A percentile compares a stretch with the other conserved stretches of the same genome.
These are phyloP conservation scores for Plantago major DNA, from an alignment of 257 asterid genomes.

Conservation along the genomic window DNA sequence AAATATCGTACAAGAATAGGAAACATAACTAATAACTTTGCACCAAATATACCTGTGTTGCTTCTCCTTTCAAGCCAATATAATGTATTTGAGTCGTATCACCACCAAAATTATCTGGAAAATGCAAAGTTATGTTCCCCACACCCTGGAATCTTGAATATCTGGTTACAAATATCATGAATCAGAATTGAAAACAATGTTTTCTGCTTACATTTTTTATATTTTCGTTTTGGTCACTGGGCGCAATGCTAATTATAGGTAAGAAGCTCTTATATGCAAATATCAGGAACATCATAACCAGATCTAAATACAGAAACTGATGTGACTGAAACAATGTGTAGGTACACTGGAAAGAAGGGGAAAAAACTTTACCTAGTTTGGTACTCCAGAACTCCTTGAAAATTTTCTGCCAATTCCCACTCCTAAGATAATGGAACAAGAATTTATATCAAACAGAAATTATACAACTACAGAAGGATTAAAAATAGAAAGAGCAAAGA, in stretches of 20 bases:
- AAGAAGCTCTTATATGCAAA: no score
- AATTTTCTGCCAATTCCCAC: slow-evolving; percentile 92
- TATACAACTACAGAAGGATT: background rate
- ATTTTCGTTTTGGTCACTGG: no score
- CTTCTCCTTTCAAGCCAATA: slow-evolving; percentile 98
- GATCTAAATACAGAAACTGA: background rate
- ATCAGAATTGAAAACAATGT: background rate
- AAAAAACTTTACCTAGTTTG: slow-evolving; percentile 70
- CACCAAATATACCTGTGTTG: slow-evolving; percentile 72
- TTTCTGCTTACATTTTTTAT: no score
- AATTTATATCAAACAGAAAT: slow-evolving; percentile 2
- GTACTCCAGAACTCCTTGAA: slow-evolving; percentile 84
- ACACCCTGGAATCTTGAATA: slow-evolving; percentile 93
- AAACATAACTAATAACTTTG: slow-evolving; percentile 13
- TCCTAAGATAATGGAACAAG: slow-evolving; percentile 48
- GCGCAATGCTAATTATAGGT: no score
- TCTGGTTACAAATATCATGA: slow-evolving; percentile 34
- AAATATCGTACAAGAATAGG: background rate
- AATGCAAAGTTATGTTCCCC: slow-evolving; percentile 89
- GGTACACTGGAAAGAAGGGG: slow-evolving; percentile 9
- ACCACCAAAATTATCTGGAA: slow-evolving; percentile 92
- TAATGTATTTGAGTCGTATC: slow-evolving; percentile 82
- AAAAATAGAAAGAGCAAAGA: slow-evolving; percentile 10
- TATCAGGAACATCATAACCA: no score
- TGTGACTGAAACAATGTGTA: slow-evolving; percentile 12